Evolutionary conservation across 2,329 filamentous ascomycete species (phyloP).

Genomic region (Cercospora janseana): DNA sequence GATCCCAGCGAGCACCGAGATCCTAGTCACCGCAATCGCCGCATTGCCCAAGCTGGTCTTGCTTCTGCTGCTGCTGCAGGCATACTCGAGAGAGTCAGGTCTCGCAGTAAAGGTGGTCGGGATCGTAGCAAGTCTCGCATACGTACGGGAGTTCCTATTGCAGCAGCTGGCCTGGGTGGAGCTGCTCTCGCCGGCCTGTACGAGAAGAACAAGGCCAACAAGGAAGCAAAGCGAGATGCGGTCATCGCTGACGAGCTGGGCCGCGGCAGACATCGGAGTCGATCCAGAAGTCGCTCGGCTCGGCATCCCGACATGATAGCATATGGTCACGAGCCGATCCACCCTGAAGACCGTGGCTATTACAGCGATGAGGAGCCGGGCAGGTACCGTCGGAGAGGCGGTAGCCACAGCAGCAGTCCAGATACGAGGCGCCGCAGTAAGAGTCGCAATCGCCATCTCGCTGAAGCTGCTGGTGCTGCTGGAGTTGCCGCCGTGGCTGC

Average conservation of each 20-base stretch:
- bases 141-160: conserved; percentile 58
- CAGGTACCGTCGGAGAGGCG: conserved; percentile 44
- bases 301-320: conserved; percentile 56
- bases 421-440: conserved; percentile 38
- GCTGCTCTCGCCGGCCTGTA: conserved; percentile 62
- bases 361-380: conserved; percentile 44
- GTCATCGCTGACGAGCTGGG: conserved; percentile 39
- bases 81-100: conserved; percentile 58
- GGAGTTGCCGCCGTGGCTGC: conserved; percentile 58
- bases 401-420: conserved; percentile 43
- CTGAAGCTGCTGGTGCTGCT: conserved; percentile 57
- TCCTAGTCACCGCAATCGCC: conserved; percentile 55
- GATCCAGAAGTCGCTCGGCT: conserved; percentile 37
- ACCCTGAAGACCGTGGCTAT: conserved; percentile 51
- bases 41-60: conserved; percentile 61
- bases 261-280: conserved; percentile 28
- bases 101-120: conserved; percentile 55
- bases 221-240: conserved; percentile 51
- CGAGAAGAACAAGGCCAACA: conserved; percentile 61
- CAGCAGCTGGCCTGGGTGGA: conserved; percentile 60
- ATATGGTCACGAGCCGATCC: conserved; percentile 62
- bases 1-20: conserved; percentile 32
- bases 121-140: conserved; percentile 55
- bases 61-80: conserved; percentile 62
- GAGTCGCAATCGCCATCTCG: conserved; percentile 52